These are phyloP conservation scores for Blastobotrys capitulatus DNA, from an alignment of 1,139 yeast genomes.

Conservation along the genomic window DNA sequence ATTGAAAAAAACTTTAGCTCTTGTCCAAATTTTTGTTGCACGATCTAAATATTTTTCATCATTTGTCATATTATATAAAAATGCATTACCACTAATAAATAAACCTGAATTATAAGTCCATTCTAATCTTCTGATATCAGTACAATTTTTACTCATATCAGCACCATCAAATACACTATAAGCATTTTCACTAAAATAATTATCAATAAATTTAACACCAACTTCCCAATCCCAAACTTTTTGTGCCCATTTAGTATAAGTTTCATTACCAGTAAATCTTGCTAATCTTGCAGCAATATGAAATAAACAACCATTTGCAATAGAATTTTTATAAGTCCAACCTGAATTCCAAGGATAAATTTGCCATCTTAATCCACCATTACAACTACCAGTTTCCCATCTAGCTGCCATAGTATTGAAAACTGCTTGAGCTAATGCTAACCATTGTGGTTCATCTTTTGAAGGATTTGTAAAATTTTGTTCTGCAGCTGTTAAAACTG, in stretches of 20 bases:
- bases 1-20: constrained; percentile 50
- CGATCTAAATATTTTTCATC: constrained; percentile 54
- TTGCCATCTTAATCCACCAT: constrained; percentile 60
- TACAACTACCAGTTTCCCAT: constrained; percentile 63
- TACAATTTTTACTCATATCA: constrained; percentile 51
- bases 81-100: constrained; percentile 66
- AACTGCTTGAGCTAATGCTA: constrained; percentile 65
- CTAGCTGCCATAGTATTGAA: constrained; percentile 69
- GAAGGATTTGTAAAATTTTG: constrained; percentile 65
- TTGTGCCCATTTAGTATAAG: constrained; percentile 62
- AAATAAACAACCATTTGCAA: constrained; percentile 74
- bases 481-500: constrained; percentile 81
- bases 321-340: constrained; percentile 71
- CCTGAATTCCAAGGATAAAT: constrained; percentile 73
- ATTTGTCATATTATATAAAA: constrained; percentile 59
- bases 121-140: constrained; percentile 46
- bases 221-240: constrained; percentile 66
- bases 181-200: constrained; percentile 33
- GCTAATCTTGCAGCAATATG: constrained; percentile 75
- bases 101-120: constrained; percentile 86
- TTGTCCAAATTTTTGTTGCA: constrained; percentile 43
- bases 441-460: constrained; percentile 53
- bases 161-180: constrained; percentile 67
- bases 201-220: constrained; percentile 44
- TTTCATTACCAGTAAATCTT: constrained; percentile 56